Base-by-base conservation (phyloP, 1,284 basidiomycete species). In the Ustilago trichophora region DNA sequence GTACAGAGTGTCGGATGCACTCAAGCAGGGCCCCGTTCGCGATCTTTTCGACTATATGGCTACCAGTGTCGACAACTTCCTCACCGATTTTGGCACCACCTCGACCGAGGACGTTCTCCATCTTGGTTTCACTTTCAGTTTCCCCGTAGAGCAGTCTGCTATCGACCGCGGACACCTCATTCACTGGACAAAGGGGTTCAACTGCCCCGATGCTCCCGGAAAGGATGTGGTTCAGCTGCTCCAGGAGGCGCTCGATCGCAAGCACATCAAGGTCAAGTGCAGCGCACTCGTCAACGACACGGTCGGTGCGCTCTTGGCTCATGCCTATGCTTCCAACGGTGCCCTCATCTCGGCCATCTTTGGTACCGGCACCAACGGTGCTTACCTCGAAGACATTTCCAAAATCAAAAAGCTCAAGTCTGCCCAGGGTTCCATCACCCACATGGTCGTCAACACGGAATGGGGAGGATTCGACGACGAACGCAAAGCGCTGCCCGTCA, bases 331-430 rank as follows among this genome's bases (percentile, higher is more conserved):
- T 43, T 87, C 88, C 18, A 94, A 94, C 16, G 91, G 91, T 12
- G 94, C 92, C 65, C 59, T 66, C 8, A 85, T 93, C 21, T 95
- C 92, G 65, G 68, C 89, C 65, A 98, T 98, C 78, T 98, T 98
- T 78, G 95, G 95, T 22, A 98, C 96, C 0, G 96, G 95, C 9
- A 98, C 96, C 7, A 98, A 98, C 81, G 95, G 95, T 36, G 96
- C 95, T 10, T 98, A 94, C 83, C 87, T 98, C 40, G 95, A 98
- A 82, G 86, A 90, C 73, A 85, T 94, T 6, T 83, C 87, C 48
- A 93, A 91, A 54, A 89, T 98, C 78, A 88, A 85, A 41, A 98
- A 98, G 83, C 80, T 72, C 36, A 44, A 67, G 27, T 40, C 65
- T 4, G 52, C 64, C 11, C 15, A 57, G 29, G 59, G 59, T 22